A percentile compares a stretch with the other conserved stretches of the same genome.
Evolutionary conservation across 2,329 filamentous ascomycete species (phyloP).

Genomic region (Pseudogymnoascus sp.): DNA sequence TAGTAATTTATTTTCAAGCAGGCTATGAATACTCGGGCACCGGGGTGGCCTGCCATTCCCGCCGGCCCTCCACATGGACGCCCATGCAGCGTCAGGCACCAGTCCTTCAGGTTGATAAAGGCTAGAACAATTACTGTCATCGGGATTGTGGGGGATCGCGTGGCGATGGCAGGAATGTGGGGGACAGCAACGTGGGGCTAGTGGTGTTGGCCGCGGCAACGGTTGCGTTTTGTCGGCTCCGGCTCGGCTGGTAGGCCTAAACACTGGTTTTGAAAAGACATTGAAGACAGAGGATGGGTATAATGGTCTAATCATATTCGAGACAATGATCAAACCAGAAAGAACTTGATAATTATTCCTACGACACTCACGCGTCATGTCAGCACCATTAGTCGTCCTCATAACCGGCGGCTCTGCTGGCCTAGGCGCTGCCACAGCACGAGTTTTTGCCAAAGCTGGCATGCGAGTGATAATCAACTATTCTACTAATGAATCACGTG

Average conservation of each 20-base stretch:
- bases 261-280: not conserved
- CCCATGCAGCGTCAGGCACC: not conserved
- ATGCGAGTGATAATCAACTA: constrained; percentile 72
- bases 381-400: constrained; percentile 30
- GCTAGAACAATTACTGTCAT: not conserved
- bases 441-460: constrained; percentile 62
- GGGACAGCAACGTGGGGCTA: not conserved
- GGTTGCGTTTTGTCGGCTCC: not conserved
- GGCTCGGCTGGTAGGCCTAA: not conserved
- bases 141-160: not conserved
- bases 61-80: not conserved
- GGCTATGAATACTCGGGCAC: not conserved
- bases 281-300: not conserved
- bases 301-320: not conserved
- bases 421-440: constrained; percentile 62
- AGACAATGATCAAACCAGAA: not conserved
- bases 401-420: constrained; percentile 56
- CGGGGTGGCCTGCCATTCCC: not conserved
- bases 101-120: not conserved
- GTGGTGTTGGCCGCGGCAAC: not conserved
- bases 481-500: constrained; percentile 53
- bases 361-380: not conserved
- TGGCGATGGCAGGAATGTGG: not conserved
- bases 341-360: not conserved
- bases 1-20: not conserved